These are phyloP conservation scores for Calamus simplicifolius DNA, from an alignment of 176 grass and related monocot species.

Conservation along the genomic window DNA sequence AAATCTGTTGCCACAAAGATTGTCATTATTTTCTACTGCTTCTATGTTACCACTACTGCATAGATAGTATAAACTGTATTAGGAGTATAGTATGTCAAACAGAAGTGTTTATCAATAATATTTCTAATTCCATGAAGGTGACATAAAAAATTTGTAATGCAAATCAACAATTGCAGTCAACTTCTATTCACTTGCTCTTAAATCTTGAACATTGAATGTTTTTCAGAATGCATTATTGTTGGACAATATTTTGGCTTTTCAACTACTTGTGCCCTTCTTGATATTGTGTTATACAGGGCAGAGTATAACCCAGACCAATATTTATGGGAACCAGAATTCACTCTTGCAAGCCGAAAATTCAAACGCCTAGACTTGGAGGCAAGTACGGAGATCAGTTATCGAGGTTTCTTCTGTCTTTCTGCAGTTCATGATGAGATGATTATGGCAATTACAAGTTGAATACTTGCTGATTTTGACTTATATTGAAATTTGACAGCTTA, in stretches of 20 bases:
- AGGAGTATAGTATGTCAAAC: no score
- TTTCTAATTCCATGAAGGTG: no score
- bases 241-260: background rate
- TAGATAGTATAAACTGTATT: no score
- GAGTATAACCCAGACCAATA: slow-evolving; percentile 99
- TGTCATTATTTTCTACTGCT: no score
- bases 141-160: no score
- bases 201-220: no score
- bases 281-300: slow-evolving; percentile 51
- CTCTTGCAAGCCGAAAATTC: slow-evolving; percentile 83
- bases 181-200: no score
- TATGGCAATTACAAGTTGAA: background rate
- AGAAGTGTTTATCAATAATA: no score
- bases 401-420: slow-evolving; percentile 26
- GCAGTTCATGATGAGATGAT: slow-evolving; percentile 16
- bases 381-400: slow-evolving; percentile 69
- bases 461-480: slow-evolving; percentile 12
- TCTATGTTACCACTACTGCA: no score
- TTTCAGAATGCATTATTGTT: no score
- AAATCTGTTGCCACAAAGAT: no score
- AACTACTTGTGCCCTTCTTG: background rate
- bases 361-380: slow-evolving; percentile 97
- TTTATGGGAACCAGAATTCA: slow-evolving; percentile 96
- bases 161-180: no score
- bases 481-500: slow-evolving; percentile 46